Evolutionary conservation across 768 basidiomycete genomes (phyloP).

Genomic region (Suillus tomentosus): DNA sequence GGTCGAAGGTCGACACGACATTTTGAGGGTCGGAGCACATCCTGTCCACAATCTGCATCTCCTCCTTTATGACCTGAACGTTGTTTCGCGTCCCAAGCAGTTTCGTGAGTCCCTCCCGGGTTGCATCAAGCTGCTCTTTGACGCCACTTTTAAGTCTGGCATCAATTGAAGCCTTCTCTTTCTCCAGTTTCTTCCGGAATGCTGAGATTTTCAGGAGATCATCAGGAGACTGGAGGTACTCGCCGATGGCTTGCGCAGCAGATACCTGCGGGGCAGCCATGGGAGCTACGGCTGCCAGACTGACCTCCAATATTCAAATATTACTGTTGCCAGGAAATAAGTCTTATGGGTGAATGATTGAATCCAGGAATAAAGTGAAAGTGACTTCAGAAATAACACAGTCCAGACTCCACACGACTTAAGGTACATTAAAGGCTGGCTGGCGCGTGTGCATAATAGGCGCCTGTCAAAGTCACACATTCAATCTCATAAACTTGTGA

Average conservation of each 20-base stretch:
- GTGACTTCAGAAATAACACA: not conserved
- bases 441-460: not conserved
- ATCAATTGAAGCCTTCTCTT: slow-evolving; percentile 95
- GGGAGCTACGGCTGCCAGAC: not conserved
- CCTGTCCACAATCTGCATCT: slow-evolving; percentile 80
- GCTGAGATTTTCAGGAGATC: slow-evolving; percentile 88
- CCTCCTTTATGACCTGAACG: slow-evolving; percentile 82
- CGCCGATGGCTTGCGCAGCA: slow-evolving; percentile 83
- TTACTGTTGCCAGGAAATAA: not conserved
- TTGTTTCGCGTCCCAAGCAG: slow-evolving; percentile 75
- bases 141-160: slow-evolving; percentile 88
- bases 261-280: slow-evolving; percentile 54
- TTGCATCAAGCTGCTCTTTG: slow-evolving; percentile 90
- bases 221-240: slow-evolving; percentile 91
- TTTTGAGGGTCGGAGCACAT: slow-evolving; percentile 75
- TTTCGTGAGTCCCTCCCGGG: slow-evolving; percentile 83
- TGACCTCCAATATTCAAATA: not conserved
- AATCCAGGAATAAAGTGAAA: not conserved
- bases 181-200: slow-evolving; percentile 92
- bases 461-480: not conserved
- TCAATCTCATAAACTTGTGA: not conserved
- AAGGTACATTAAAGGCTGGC: too few species aligned
- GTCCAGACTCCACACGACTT: too few species aligned
- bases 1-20: slow-evolving; percentile 86
- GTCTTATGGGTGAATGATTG: not conserved